Conservation (phyloP, 1,284 basidiomycete species). For the Sporisorium reilianum region DNA sequence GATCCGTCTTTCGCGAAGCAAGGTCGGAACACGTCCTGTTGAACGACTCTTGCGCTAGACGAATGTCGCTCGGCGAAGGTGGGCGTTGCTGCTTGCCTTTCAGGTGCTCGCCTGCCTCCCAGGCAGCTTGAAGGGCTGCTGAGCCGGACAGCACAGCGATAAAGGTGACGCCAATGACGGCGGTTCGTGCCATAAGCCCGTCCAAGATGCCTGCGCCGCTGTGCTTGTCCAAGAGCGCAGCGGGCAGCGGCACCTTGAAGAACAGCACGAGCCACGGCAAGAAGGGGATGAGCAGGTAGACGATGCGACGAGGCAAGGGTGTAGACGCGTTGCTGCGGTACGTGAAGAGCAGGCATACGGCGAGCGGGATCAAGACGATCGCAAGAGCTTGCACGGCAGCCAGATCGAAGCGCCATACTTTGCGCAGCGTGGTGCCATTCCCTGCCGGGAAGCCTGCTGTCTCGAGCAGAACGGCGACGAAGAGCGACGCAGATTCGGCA, state of each 20-base stretch:
- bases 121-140: constrained; percentile 70
- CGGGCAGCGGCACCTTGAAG: constrained; percentile 63
- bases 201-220: constrained; percentile 39
- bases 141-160: constrained; percentile 70
- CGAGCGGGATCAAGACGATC: constrained; percentile 47
- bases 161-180: constrained; percentile 70
- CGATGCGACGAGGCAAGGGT: constrained; percentile 31
- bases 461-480: constrained; percentile 62
- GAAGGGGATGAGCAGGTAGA: constrained; percentile 52
- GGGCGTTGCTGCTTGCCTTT: constrained; percentile 33
- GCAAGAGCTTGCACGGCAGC: constrained; percentile 35
- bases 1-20: constrained; percentile 41
- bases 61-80: constrained; percentile 37
- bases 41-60: constrained; percentile 45
- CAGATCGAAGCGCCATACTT: constrained; percentile 43
- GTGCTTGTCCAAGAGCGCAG: constrained; percentile 28
- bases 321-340: constrained; percentile 48
- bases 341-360: constrained; percentile 57
- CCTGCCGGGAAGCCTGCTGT: constrained; percentile 38
- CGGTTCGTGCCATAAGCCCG: constrained; percentile 65
- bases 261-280: constrained; percentile 59
- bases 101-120: constrained; percentile 70
- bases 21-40: constrained; percentile 52
- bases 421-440: constrained; percentile 36
- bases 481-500: constrained; percentile 59